phyloP scores from a whole-genome alignment of 306 rosid species.

The Acacia acuminata region DNA sequence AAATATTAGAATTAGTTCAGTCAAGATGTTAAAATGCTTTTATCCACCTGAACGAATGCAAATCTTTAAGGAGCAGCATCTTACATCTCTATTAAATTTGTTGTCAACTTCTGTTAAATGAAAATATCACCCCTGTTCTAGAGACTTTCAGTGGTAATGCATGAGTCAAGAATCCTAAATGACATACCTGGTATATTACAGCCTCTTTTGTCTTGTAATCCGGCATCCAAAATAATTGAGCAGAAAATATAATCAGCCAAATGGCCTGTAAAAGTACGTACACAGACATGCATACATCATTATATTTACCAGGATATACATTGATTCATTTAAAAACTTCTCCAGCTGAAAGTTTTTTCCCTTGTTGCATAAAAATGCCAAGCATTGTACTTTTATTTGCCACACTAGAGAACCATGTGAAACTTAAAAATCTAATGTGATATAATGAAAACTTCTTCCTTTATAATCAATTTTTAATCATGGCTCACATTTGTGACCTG shows the following conservation, averaged over 20 bases:
- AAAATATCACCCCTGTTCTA: not conserved
- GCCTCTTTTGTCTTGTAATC: not conserved
- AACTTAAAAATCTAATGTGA: not conserved
- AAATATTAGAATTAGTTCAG: not conserved
- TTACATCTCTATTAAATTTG: not conserved
- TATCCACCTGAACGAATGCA: slow-evolving; percentile 14
- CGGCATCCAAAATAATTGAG: not conserved
- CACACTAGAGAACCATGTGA: not conserved
- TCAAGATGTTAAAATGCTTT: slow-evolving; percentile 16
- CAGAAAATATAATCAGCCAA: not conserved
- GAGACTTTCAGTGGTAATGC: not conserved
- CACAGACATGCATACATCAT: not conserved
- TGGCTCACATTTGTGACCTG: slow-evolving; percentile 17
- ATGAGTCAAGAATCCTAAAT: not conserved
- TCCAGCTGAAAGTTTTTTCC: not conserved
- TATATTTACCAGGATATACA: not conserved
- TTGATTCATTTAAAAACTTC: not conserved
- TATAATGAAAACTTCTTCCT: not conserved
- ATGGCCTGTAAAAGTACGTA: not conserved
- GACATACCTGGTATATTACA: not conserved
- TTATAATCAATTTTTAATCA: slow-evolving; percentile 4
- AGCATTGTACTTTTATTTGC: not conserved
- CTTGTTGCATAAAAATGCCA: not conserved
- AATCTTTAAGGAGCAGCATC: not conserved
- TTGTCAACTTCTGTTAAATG: not conserved